Conservation (phyloP, 441 rosid species). For the Jatropha podagrica region DNA sequence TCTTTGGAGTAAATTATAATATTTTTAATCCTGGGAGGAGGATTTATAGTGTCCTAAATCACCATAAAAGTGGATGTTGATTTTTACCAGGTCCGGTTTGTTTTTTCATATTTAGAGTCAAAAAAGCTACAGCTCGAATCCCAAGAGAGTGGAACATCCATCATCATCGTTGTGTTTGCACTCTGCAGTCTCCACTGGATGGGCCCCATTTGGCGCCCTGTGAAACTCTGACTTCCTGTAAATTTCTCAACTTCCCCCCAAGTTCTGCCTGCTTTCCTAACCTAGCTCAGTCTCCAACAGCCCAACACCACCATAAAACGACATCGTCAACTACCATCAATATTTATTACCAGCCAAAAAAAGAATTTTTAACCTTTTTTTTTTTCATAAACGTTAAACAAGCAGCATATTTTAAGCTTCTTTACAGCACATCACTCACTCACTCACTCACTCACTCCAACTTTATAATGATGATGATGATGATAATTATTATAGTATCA, state of each 20-base stretch:
- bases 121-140: slow-evolving; percentile 14
- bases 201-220: neutral
- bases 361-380: neutral
- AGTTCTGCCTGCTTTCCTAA: neutral
- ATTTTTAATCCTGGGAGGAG: no score
- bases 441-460: neutral
- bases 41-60: no score
- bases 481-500: slow-evolving; percentile 3
- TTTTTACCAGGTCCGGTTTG: neutral
- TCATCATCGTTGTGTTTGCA: slow-evolving; percentile 1
- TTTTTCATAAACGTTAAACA: neutral
- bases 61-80: neutral
- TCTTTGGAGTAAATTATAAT: no score
- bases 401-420: slow-evolving; percentile 20
- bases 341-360: neutral
- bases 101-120: neutral
- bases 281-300: neutral
- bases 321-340: neutral
- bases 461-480: neutral
- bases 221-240: neutral
- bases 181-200: neutral
- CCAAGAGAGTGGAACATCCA: slow-evolving; percentile 24
- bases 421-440: slow-evolving; percentile 29
- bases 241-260: neutral
- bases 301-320: neutral